Conservation (phyloP, 2,329 filamentous ascomycete species). For the Colletotrichum chrysophilum region DNA sequence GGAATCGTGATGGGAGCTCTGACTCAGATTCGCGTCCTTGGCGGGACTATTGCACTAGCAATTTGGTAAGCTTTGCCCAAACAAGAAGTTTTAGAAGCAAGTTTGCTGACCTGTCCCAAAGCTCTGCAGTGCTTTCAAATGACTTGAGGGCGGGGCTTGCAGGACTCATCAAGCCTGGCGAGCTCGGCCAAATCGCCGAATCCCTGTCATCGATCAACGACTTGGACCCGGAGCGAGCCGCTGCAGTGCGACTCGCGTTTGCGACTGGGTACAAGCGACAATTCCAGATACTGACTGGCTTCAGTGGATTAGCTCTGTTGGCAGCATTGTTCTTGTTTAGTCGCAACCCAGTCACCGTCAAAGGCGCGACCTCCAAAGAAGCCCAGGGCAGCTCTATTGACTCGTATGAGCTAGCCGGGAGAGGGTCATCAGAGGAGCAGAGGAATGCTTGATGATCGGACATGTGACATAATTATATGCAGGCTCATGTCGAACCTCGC, state of each 20-base stretch:
- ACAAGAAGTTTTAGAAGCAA: background rate
- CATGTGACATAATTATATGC: background rate
- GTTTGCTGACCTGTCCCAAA: constrained; percentile 27
- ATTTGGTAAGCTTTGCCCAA: constrained; percentile 28
- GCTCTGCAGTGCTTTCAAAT: background rate
- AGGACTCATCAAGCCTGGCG: background rate
- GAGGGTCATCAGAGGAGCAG: background rate
- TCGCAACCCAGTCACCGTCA: background rate
- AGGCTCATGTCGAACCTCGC: background rate
- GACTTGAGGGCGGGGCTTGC: background rate
- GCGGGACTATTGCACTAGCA: constrained; percentile 40
- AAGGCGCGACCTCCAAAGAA: background rate
- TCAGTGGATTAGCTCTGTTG: background rate
- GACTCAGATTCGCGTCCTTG: constrained; percentile 43
- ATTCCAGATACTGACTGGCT: background rate
- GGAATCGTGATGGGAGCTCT: constrained; percentile 40
- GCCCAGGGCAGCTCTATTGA: background rate
- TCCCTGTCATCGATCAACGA: background rate
- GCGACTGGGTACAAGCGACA: background rate
- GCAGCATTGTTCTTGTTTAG: background rate
- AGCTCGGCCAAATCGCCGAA: background rate
- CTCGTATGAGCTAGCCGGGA: background rate
- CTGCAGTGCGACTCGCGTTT: background rate
- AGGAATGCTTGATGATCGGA: background rate
- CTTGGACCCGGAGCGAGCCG: background rate